A percentile compares a stretch with the other conserved stretches of the same genome.
Evolutionary conservation across 257 asterid species (phyloP).

Genomic region (Przewalskia tangutica): DNA sequence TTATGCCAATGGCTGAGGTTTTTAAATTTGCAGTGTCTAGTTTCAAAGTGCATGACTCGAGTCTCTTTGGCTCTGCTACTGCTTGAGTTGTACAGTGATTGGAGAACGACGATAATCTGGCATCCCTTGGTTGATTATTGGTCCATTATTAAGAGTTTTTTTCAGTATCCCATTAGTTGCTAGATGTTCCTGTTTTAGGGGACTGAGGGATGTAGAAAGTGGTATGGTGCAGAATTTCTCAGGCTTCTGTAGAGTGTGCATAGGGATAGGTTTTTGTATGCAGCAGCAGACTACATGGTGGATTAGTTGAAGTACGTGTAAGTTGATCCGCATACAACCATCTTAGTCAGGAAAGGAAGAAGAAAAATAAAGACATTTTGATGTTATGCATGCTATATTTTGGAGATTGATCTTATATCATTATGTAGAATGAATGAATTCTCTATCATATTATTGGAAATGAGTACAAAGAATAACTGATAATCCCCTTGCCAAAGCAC

Average conservation of each 20-base stretch:
- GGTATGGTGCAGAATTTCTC: neutral
- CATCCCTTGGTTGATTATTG: neutral
- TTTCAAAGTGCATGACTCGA: constrained; percentile 81
- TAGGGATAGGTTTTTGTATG: neutral
- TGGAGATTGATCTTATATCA: neutral
- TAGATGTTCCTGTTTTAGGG: neutral
- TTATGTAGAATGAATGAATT: neutral
- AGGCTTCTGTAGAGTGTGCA: no score
- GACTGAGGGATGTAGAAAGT: neutral
- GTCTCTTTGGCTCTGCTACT: constrained; percentile 42
- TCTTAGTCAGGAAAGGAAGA: neutral
- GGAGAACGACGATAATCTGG: neutral
- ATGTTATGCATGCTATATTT: neutral
- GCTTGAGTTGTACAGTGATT: constrained; percentile 14
- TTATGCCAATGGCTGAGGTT: constrained; percentile 70
- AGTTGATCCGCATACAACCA: neutral
- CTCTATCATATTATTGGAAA: neutral
- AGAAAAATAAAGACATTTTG: neutral
- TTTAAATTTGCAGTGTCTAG: constrained; percentile 53
- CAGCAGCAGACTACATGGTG: neutral
- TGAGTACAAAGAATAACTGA: neutral
- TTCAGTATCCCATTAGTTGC: neutral
- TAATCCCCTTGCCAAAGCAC: neutral
- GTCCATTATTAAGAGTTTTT: neutral
- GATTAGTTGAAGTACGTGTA: neutral